phyloP scores from a whole-genome alignment of 768 basidiomycete species.

The Tricholoma sp. region DNA sequence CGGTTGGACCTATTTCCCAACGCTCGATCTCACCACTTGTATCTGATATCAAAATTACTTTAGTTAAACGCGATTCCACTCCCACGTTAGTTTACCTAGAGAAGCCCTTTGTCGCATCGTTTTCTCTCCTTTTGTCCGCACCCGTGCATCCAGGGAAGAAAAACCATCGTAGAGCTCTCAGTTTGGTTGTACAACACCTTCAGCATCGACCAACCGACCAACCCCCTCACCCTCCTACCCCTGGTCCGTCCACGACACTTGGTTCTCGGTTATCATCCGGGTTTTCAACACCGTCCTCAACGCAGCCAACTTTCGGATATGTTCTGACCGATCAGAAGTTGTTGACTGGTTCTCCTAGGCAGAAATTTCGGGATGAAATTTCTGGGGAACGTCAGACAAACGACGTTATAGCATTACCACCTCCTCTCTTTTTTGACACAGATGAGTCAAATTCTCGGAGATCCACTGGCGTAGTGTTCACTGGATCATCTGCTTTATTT shows the following conservation, averaged over 20 bases:
- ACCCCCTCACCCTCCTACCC: conserved; percentile 14
- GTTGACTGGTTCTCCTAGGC: conserved; percentile 37
- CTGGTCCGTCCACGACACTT: conserved; percentile 16
- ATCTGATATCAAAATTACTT: conserved; percentile 50
- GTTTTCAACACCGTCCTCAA: conserved; percentile 47
- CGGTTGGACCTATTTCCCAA: conserved; percentile 26
- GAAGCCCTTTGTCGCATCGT: conserved; percentile 54
- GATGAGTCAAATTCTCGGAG: conserved; percentile 30
- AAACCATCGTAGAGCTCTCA: conserved; percentile 34
- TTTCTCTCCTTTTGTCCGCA: conserved; percentile 49
- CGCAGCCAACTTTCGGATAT: conserved; percentile 45
- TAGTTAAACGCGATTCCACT: conserved; percentile 48
- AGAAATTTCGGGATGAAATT: conserved; percentile 10
- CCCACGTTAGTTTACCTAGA: conserved; percentile 41
- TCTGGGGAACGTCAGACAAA: conserved; percentile 8
- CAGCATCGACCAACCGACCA: conserved; percentile 32
- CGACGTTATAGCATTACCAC: conserved; percentile 28
- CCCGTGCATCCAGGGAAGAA: conserved; percentile 30
- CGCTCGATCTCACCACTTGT: conserved; percentile 16
- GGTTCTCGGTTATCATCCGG: conserved; percentile 42
- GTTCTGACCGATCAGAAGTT: conserved; percentile 48
- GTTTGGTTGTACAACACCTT: conserved; percentile 64
- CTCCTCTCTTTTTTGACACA: conserved; percentile 39
- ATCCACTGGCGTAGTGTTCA: conserved; percentile 33
- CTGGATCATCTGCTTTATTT: conserved; percentile 47